Conservation (phyloP, 768 basidiomycete species). For the Naganishia vaughanmartiniae region DNA sequence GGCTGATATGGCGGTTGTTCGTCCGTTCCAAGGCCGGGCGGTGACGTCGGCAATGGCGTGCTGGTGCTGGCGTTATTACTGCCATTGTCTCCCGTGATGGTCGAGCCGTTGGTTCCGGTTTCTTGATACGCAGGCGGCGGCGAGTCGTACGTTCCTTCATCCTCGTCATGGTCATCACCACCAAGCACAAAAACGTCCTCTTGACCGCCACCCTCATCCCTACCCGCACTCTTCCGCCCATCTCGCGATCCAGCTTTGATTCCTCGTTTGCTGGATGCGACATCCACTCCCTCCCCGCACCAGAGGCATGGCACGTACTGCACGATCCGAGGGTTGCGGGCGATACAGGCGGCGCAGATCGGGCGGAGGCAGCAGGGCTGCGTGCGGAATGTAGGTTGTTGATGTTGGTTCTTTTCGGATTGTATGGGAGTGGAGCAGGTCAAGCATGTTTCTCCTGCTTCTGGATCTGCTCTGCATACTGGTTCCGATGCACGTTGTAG, state of each 20-base stretch:
- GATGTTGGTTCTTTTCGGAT: conserved; percentile 7
- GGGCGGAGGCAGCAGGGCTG: conserved; percentile 45
- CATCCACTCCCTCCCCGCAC: conserved; percentile 24
- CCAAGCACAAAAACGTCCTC: conserved; percentile 40
- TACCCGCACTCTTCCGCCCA: too few species aligned
- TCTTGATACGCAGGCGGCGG: conserved; percentile 2
- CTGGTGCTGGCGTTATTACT: background rate
- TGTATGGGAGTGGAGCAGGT: conserved; percentile 3
- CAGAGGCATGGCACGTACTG: conserved; percentile 40
- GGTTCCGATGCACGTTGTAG: too few species aligned
- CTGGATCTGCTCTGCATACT: background rate
- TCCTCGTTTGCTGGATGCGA: too few species aligned
- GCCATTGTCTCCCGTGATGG: conserved; percentile 10
- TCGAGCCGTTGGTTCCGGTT: conserved; percentile 32
- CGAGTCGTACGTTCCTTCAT: background rate
- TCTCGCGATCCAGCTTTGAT: too few species aligned
- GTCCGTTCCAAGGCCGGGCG: background rate
- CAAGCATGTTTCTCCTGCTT: background rate
- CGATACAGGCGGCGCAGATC: conserved; percentile 44
- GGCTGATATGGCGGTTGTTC: background rate
- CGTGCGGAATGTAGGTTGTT: conserved; percentile 33
- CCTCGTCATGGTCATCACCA: conserved; percentile 38
- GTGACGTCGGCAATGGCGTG: background rate
- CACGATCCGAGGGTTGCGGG: conserved; percentile 42
- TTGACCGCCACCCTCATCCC: too few species aligned